Percentiles rank a stretch among this genome's conserved stretches.
Conservation (phyloP, 768 basidiomycete species). For the Candolleomyces eurysporus region DNA sequence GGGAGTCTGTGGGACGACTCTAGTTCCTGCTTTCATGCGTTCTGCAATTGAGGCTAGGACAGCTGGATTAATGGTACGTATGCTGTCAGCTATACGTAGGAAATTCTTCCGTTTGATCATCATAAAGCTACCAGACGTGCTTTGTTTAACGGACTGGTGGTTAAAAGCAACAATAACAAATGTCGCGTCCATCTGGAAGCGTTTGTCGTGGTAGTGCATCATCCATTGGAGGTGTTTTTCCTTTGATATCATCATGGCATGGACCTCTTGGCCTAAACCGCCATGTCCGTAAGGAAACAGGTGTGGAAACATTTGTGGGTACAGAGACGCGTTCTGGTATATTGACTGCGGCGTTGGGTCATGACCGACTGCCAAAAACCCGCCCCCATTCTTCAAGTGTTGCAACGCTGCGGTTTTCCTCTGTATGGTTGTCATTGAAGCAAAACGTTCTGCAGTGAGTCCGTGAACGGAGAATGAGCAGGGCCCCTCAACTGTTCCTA, state of each 20-base stretch:
- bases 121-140: slow-evolving; percentile 4
- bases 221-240: slow-evolving; percentile 17
- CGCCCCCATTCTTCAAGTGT: not conserved
- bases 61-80: slow-evolving; percentile 17
- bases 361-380: not conserved
- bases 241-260: slow-evolving; percentile 11
- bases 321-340: not conserved
- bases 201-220: slow-evolving; percentile 32
- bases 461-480: not conserved
- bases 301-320: slow-evolving; percentile 5
- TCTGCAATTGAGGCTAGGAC: slow-evolving; percentile 8
- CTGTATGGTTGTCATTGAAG: not conserved
- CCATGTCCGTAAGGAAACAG: slow-evolving; percentile 8
- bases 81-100: slow-evolving; percentile 12
- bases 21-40: not conserved
- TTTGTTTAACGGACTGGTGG: slow-evolving; percentile 26
- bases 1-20: not conserved
- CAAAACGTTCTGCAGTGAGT: not conserved
- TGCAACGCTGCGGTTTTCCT: not conserved
- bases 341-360: not conserved
- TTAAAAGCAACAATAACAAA: slow-evolving; percentile 32
- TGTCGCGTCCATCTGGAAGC: slow-evolving; percentile 29
- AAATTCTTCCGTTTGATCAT: slow-evolving; percentile 16
- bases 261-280: not conserved
- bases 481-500: no score